These are phyloP conservation scores for Metschnikowia borealis DNA, from an alignment of 805 yeast genomes.

Conservation along the genomic window DNA sequence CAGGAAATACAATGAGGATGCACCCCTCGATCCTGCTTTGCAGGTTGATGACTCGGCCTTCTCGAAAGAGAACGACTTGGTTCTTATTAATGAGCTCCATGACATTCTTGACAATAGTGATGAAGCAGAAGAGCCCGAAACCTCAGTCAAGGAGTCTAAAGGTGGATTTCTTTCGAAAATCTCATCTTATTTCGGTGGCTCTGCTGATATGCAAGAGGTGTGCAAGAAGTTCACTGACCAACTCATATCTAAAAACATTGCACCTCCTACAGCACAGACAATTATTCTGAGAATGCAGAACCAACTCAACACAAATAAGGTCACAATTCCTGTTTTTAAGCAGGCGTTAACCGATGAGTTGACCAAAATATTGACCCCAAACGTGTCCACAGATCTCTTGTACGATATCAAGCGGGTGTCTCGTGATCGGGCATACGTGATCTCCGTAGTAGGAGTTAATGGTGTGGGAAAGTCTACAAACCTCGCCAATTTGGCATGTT, in stretches of 20 bases:
- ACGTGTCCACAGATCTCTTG: conserved; percentile 80
- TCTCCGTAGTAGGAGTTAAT: conserved; percentile 95
- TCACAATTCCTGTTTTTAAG: conserved; percentile 67
- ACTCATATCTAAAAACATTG: conserved; percentile 80
- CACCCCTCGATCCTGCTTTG: conserved; percentile 1
- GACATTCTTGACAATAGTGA: conserved; percentile 33
- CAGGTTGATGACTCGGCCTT: conserved; percentile 30
- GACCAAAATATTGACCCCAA: conserved; percentile 81
- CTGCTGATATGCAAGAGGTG: conserved; percentile 54
- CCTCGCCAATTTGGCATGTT: conserved; percentile 87
- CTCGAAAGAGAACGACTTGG: conserved; percentile 35
- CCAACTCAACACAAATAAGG: conserved; percentile 64
- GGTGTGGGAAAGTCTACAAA: conserved; percentile 98
- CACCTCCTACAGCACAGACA: conserved; percentile 79
- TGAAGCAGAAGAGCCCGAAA: conserved; percentile 22
- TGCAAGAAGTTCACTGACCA: conserved; percentile 67
- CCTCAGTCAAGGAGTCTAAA: not conserved
- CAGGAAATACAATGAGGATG: conserved; percentile 13
- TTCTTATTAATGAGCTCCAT: conserved; percentile 38
- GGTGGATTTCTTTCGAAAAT: conserved; percentile 33
- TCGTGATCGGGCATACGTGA: conserved; percentile 71
- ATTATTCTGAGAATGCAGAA: conserved; percentile 67
- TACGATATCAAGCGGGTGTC: conserved; percentile 63
- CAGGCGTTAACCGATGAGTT: conserved; percentile 60
- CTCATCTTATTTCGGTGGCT: conserved; percentile 35